Percentiles rank a stretch among this genome's conserved stretches.
phyloP scores from a whole-genome alignment of 345 rosid genomes.

The Brassica rapa region DNA sequence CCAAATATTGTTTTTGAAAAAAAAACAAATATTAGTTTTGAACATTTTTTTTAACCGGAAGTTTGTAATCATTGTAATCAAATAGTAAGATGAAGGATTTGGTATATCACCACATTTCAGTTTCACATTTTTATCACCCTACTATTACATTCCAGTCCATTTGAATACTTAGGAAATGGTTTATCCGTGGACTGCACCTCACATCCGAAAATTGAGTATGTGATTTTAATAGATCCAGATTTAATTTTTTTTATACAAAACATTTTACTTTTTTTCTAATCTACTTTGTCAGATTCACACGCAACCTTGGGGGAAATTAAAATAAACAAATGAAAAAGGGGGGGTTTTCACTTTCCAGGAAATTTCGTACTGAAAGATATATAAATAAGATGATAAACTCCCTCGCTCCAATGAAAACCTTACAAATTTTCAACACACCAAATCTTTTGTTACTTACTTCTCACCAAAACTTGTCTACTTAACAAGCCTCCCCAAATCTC shows the following conservation, averaged over 20 bases:
- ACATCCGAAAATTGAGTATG: too few species aligned
- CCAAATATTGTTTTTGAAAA: too few species aligned
- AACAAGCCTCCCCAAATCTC: not conserved
- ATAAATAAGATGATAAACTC: slow-evolving; percentile 22
- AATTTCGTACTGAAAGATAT: slow-evolving; percentile 42
- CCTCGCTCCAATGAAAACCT: slow-evolving; percentile 36
- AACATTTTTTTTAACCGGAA: not conserved
- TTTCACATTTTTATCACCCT: too few species aligned
- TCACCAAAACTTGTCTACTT: slow-evolving; percentile 13
- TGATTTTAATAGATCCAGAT: too few species aligned
- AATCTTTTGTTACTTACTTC: not conserved
- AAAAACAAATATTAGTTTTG: not conserved
- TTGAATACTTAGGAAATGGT: too few species aligned
- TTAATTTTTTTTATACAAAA: too few species aligned
- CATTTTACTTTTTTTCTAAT: slow-evolving; percentile 2
- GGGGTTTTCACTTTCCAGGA: slow-evolving; percentile 44
- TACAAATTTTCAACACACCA: slow-evolving; percentile 6
- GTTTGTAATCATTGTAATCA: too few species aligned
- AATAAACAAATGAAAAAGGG: not conserved
- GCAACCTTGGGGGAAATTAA: slow-evolving; percentile 35
- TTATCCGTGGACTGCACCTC: too few species aligned
- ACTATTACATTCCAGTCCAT: too few species aligned
- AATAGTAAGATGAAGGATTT: too few species aligned
- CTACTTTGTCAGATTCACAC: slow-evolving; percentile 61
- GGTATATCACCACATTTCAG: too few species aligned